phyloP scores from a whole-genome alignment of 208 protist species.

The Wallacemonas collosoma region DNA sequence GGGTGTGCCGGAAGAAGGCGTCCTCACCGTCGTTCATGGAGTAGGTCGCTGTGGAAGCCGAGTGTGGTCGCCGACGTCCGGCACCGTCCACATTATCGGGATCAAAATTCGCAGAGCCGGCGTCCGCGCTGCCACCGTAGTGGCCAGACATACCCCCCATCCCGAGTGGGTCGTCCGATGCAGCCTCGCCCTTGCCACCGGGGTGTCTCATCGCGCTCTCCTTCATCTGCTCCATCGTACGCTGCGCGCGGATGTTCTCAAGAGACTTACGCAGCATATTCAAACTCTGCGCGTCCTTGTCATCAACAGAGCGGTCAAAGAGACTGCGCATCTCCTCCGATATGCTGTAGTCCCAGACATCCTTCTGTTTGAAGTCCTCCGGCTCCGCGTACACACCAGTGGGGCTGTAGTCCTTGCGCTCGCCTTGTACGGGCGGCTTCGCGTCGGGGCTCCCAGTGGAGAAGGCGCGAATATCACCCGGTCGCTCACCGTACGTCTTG shows the following conservation, averaged over 20 bases:
- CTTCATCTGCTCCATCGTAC: conserved; percentile 87
- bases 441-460: conserved; percentile 41
- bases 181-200: conserved; percentile 22
- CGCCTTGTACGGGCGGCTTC: conserved; percentile 71
- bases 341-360: conserved; percentile 83
- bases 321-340: conserved; percentile 75
- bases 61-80: background rate
- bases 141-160: conserved; percentile 48
- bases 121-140: conserved; percentile 46
- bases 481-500: conserved; percentile 75
- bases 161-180: conserved; percentile 25
- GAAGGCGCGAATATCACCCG: conserved; percentile 66
- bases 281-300: conserved; percentile 76
- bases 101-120: conserved; percentile 48
- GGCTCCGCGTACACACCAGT: conserved; percentile 75
- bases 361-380: conserved; percentile 83
- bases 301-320: conserved; percentile 69
- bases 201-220: conserved; percentile 73
- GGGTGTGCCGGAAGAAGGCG: conserved; percentile 3
- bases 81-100: conserved; percentile 30
- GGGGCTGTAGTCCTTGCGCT: conserved; percentile 84
- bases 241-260: conserved; percentile 81
- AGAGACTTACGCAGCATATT: conserved; percentile 88
- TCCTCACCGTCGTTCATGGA: background rate
- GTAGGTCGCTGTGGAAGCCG: background rate